Evolutionary conservation across 768 basidiomycete species (phyloP).

Genomic region (Lactifluus echinatus): DNA sequence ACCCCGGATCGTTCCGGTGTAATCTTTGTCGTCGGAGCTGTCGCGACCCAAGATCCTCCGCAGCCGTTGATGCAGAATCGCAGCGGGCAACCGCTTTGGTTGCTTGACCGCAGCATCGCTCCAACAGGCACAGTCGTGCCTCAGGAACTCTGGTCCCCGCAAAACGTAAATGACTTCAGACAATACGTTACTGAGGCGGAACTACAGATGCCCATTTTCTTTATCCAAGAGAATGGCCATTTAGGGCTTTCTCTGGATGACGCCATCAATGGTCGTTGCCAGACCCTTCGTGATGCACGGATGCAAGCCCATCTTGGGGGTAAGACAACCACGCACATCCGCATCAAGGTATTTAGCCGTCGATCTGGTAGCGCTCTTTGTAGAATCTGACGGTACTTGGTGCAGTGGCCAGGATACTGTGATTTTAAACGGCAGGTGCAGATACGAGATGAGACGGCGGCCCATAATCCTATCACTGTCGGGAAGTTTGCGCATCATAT

Average conservation of each 20-base stretch:
- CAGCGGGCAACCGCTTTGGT: background rate
- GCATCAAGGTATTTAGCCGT: constrained; percentile 7
- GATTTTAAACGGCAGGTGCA: constrained; percentile 12
- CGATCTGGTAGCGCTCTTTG: background rate
- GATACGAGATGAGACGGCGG: constrained; percentile 6
- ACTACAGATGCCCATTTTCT: constrained; percentile 16
- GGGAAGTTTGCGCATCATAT: constrained; percentile 12
- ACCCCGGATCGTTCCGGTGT: background rate
- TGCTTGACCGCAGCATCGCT: background rate
- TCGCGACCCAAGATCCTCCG: background rate
- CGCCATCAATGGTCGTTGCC: constrained; percentile 1
- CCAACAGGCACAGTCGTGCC: constrained; percentile 9
- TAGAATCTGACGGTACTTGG: background rate
- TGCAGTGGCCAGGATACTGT: constrained; percentile 11
- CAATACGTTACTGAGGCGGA: constrained; percentile 5
- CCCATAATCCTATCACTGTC: constrained; percentile 2
- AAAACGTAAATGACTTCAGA: background rate
- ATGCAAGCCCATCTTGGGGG: constrained; percentile 2
- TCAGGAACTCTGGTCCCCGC: constrained; percentile 7
- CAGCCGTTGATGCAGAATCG: background rate
- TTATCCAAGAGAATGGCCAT: background rate
- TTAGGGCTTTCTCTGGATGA: constrained; percentile 5
- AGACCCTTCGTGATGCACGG: background rate
- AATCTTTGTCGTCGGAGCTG: background rate
- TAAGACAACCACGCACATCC: constrained; percentile 2